Evolutionary conservation across 371 early-diverging fungal species (phyloP).

Genomic region (Saksenaea vasiformis): DNA sequence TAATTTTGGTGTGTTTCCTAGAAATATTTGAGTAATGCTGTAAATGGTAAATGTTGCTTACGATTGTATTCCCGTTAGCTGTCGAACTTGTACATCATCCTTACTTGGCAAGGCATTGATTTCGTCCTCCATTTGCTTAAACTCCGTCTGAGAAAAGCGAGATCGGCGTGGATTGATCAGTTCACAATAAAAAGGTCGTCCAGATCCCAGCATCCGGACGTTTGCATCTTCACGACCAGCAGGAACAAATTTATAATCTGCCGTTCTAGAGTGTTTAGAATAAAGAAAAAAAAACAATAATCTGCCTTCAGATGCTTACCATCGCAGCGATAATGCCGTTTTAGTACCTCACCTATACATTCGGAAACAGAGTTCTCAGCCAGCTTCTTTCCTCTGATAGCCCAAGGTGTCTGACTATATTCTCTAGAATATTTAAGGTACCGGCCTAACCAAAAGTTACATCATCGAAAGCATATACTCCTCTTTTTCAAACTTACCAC

Average conservation of each 20-base stretch:
- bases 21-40: neutral
- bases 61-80: constrained; percentile 45
- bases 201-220: constrained; percentile 93
- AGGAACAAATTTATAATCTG: constrained; percentile 79
- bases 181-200: constrained; percentile 94
- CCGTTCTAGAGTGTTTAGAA: neutral
- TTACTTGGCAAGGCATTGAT: constrained; percentile 55
- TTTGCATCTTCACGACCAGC: constrained; percentile 98
- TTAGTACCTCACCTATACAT: constrained; percentile 64
- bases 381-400: constrained; percentile 68
- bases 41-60: constrained; percentile 12
- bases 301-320: constrained; percentile 19
- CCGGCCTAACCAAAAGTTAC: constrained; percentile 54
- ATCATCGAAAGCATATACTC: neutral
- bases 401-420: constrained; percentile 91
- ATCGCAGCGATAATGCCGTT: constrained; percentile 53
- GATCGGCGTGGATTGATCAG: constrained; percentile 75
- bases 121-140: constrained; percentile 54
- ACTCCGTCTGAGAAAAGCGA: constrained; percentile 34
- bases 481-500: constrained; percentile 25
- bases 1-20: constrained; percentile 59
- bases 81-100: constrained; percentile 56
- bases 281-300: neutral
- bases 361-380: constrained; percentile 85
- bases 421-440: constrained; percentile 86